Conservation (phyloP, 805 yeast genomes). For the Myxozyma lipomycoides region DNA sequence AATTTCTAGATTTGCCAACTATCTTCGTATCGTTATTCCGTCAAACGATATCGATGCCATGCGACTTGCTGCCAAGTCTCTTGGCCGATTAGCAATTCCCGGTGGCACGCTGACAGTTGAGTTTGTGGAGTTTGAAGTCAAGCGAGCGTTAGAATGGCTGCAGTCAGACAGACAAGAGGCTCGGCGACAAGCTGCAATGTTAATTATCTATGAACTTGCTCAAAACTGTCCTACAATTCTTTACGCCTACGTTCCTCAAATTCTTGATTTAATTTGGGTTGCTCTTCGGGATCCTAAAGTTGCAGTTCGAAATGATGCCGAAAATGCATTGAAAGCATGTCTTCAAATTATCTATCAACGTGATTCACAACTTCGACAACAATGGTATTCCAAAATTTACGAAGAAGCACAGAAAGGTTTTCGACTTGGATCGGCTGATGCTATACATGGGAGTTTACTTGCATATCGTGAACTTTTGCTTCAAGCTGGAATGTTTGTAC, state of each 20-base stretch:
- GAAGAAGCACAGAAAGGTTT: slow-evolving; percentile 64
- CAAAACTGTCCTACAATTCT: slow-evolving; percentile 80
- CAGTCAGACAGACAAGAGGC: slow-evolving; percentile 68
- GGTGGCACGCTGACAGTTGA: slow-evolving; percentile 89
- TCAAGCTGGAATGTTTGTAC: slow-evolving; percentile 68
- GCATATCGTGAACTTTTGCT: slow-evolving; percentile 75
- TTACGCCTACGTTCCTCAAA: slow-evolving; percentile 70
- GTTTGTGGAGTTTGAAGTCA: slow-evolving; percentile 88
- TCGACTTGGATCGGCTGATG: slow-evolving; percentile 49
- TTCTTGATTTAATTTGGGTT: slow-evolving; percentile 80
- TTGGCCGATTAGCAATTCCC: slow-evolving; percentile 84
- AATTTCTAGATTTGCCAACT: slow-evolving; percentile 87
- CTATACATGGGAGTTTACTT: slow-evolving; percentile 81
- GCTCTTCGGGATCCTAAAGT: slow-evolving; percentile 78
- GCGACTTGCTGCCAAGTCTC: slow-evolving; percentile 78
- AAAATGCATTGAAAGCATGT: slow-evolving; percentile 72
- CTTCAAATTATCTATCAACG: slow-evolving; percentile 74
- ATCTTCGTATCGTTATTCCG: slow-evolving; percentile 72
- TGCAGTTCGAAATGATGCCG: slow-evolving; percentile 76
- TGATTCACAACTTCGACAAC: slow-evolving; percentile 62
- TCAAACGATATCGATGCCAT: slow-evolving; percentile 80
- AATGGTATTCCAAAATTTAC: slow-evolving; percentile 70
- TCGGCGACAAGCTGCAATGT: slow-evolving; percentile 85
- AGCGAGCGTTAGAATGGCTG: slow-evolving; percentile 84
- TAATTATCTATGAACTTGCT: slow-evolving; percentile 78